Percentiles rank a stretch among this genome's conserved stretches.
phyloP scores from a whole-genome alignment of 2,329 filamentous ascomycete species.

The Diplodia sapinea region DNA sequence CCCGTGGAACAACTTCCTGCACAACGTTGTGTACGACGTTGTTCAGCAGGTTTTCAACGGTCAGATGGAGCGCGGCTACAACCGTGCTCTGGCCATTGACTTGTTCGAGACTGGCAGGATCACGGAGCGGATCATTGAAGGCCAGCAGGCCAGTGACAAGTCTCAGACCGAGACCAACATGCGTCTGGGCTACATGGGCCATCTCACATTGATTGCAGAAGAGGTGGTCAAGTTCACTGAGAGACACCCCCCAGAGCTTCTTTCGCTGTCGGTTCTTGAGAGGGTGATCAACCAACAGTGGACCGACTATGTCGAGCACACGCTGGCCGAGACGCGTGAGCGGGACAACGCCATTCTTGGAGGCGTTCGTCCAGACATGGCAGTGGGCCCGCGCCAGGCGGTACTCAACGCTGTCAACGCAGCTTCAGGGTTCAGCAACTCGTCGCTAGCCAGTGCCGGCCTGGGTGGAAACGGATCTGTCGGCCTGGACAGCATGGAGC shows the following conservation, averaged over 20 bases:
- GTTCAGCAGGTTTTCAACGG: conserved; percentile 99
- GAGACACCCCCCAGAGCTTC: conserved; percentile 83
- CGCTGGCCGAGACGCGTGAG: conserved; percentile 89
- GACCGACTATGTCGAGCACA: conserved; percentile 94
- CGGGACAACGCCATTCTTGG: conserved; percentile 98
- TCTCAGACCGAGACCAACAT: conserved; percentile 84
- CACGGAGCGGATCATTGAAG: conserved; percentile 88
- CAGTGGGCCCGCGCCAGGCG: conserved; percentile 76
- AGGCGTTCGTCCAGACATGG: conserved; percentile 89
- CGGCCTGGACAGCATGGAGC: conserved; percentile 67
- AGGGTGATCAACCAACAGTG: conserved; percentile 88
- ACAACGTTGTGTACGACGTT: conserved; percentile 99
- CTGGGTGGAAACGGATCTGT: conserved; percentile 68
- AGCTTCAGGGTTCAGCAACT: conserved; percentile 62
- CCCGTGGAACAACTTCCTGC: conserved; percentile 99
- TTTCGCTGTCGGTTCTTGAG: conserved; percentile 83
- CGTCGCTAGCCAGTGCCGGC: conserved; percentile 78
- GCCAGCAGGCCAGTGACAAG: conserved; percentile 84
- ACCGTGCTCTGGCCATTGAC: conserved; percentile 85
- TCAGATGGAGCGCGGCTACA: conserved; percentile 94
- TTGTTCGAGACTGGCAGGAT: conserved; percentile 90
- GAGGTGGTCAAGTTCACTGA: conserved; percentile 99
- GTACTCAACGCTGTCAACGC: conserved; percentile 66
- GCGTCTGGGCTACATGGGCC: conserved; percentile 97
- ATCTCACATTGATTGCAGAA: conserved; percentile 94